Evolutionary conservation across 2,329 filamentous ascomycete genomes (phyloP).

Genomic region (Chaetomium sp.): DNA sequence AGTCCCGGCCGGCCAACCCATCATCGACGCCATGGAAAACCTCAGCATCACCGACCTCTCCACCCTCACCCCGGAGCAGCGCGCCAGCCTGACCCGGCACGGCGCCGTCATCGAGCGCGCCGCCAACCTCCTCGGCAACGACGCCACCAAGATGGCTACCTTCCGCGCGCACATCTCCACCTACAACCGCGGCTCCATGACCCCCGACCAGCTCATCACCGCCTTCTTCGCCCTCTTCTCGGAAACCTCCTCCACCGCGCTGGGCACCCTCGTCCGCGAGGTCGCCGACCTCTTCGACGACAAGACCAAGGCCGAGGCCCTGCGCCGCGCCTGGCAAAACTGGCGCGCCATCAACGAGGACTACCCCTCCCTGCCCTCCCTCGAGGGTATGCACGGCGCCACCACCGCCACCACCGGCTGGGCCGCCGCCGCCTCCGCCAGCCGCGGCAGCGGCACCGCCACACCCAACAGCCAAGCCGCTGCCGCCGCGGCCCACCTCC

Average conservation of each 20-base stretch:
- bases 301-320: constrained; percentile 67
- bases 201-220: constrained; percentile 78
- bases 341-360: constrained; percentile 97
- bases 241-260: constrained; percentile 74
- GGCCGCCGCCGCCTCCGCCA: constrained; percentile 59
- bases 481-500: constrained; percentile 46
- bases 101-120: constrained; percentile 84
- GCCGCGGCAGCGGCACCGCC: constrained; percentile 63
- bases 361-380: constrained; percentile 82
- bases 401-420: constrained; percentile 60
- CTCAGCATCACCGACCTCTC: constrained; percentile 54
- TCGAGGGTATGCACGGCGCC: constrained; percentile 67
- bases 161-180: constrained; percentile 81
- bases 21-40: constrained; percentile 50
- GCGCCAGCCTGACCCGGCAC: constrained; percentile 78
- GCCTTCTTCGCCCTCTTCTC: constrained; percentile 82
- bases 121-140: constrained; percentile 75
- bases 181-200: constrained; percentile 70
- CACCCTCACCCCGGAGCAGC: constrained; percentile 71
- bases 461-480: not conserved
- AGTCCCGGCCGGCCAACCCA: constrained; percentile 26
- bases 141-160: constrained; percentile 69
- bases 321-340: constrained; percentile 88
- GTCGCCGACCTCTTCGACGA: constrained; percentile 92
- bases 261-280: constrained; percentile 89